Conservation (phyloP, 805 yeast species). For the Grigorovia yakushimaensis region DNA sequence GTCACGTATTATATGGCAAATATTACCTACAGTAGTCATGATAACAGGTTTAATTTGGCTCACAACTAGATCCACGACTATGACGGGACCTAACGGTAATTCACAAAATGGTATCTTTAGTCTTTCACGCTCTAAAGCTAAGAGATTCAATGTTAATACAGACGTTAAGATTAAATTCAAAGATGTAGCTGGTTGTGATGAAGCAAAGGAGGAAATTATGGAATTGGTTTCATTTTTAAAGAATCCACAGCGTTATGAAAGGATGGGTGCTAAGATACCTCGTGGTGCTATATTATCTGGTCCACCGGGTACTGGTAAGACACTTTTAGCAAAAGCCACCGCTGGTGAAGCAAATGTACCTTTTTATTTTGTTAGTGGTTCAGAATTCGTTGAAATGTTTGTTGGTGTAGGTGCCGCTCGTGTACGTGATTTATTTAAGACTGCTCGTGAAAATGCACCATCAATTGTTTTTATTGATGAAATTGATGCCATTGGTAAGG, state of each 20-base stretch:
- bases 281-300: slow-evolving; percentile 97
- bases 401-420: slow-evolving; percentile 99
- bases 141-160: slow-evolving; percentile 81
- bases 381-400: slow-evolving; percentile 97
- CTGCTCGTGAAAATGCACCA: slow-evolving; percentile 92
- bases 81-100: slow-evolving; percentile 33
- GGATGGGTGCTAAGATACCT: slow-evolving; percentile 93
- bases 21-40: slow-evolving; percentile 81
- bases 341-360: slow-evolving; percentile 99
- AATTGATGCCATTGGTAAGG: slow-evolving; percentile 98
- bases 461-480: slow-evolving; percentile 95
- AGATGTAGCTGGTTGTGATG: slow-evolving; percentile 96
- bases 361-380: slow-evolving; percentile 89
- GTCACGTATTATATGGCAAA: slow-evolving; percentile 53
- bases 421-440: slow-evolving; percentile 88
- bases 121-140: slow-evolving; percentile 87
- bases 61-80: slow-evolving; percentile 49
- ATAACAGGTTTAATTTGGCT: slow-evolving; percentile 84
- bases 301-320: slow-evolving; percentile 99
- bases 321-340: slow-evolving; percentile 92
- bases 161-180: slow-evolving; percentile 81
- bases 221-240: slow-evolving; percentile 92
- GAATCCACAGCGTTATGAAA: slow-evolving; percentile 82
- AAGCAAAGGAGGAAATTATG: slow-evolving; percentile 95
- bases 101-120: slow-evolving; percentile 74